A percentile compares a stretch with the other conserved stretches of the same genome.
phyloP scores from a whole-genome alignment of 106 monocot species.

The Apostasia shenzhenica region DNA sequence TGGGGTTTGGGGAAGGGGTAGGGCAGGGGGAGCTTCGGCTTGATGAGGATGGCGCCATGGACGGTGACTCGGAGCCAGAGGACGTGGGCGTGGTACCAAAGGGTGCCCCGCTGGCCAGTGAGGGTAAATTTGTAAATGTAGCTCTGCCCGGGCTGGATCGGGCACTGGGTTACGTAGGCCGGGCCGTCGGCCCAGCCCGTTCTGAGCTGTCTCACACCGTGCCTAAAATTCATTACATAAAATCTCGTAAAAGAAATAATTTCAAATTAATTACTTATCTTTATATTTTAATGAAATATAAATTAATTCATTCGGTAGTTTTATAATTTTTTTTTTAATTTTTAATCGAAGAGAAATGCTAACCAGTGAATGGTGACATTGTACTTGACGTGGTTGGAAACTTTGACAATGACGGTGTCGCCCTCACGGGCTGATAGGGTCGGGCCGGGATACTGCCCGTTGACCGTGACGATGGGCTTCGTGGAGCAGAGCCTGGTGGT shows the following conservation, averaged over 20 bases:
- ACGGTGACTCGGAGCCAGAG: conserved; percentile 51
- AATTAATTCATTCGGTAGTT: too few species aligned
- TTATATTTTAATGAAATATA: too few species aligned
- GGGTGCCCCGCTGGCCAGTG: conserved; percentile 50
- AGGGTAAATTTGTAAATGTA: conserved; percentile 62
- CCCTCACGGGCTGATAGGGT: conserved; percentile 42
- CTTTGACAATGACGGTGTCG: conserved; percentile 43
- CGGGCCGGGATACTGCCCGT: conserved; percentile 44
- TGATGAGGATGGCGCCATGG: conserved; percentile 53
- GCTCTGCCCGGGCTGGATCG: conserved; percentile 35
- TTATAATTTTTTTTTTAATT: too few species aligned
- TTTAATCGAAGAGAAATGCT: background rate
- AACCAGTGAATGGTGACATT: conserved; percentile 56
- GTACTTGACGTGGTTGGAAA: conserved; percentile 40
- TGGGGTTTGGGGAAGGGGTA: conserved; percentile 55
- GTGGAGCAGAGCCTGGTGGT: conserved; percentile 26
- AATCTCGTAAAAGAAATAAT: too few species aligned
- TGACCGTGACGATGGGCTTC: conserved; percentile 47
- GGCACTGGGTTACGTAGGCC: conserved; percentile 70
- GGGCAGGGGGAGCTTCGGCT: conserved; percentile 43
- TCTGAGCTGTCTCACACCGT: conserved; percentile 13
- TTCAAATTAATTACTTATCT: too few species aligned
- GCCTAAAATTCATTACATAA: conserved; percentile 7
- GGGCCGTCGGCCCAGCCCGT: conserved; percentile 65
- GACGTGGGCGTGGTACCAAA: conserved; percentile 56